A percentile compares a stretch with the other conserved stretches of the same genome.
Conservation (phyloP, 164 flowering plant genomes). For the Umbilicus rupestris region DNA sequence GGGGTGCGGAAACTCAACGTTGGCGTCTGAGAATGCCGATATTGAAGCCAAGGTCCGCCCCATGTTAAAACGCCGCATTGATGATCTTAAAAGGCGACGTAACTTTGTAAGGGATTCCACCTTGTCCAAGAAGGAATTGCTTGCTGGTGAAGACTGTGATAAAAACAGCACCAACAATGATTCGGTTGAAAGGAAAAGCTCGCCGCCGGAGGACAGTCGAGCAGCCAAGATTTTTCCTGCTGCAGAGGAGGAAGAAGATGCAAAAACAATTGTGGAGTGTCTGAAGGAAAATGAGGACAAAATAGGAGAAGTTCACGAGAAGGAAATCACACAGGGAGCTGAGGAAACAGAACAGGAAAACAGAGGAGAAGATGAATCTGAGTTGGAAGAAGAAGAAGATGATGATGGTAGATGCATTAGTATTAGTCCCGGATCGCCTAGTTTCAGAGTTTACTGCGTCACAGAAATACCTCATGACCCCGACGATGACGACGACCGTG, state of each 20-base stretch:
- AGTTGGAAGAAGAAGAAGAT: background rate
- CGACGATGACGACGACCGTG: slow-evolving; percentile 8
- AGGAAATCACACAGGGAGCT: background rate
- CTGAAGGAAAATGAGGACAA: too few relatives aligned
- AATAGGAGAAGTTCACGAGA: background rate
- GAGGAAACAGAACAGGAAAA: slow-evolving; percentile 7
- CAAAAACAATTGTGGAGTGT: slow-evolving; percentile 4
- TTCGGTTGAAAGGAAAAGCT: background rate
- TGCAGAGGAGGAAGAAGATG: background rate
- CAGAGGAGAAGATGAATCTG: slow-evolving; percentile 6
- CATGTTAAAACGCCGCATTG: too few relatives aligned
- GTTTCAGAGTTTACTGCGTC: slow-evolving; percentile 20
- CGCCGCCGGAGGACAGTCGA: background rate
- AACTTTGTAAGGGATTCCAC: background rate
- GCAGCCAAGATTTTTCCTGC: background rate
- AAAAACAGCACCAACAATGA: background rate
- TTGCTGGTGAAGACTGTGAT: background rate
- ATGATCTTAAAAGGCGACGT: too few relatives aligned
- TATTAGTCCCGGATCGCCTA: slow-evolving; percentile 22
- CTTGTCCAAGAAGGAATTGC: slow-evolving; percentile 18
- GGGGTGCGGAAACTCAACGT: too few relatives aligned
- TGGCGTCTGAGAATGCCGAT: too few relatives aligned
- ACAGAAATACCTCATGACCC: background rate
- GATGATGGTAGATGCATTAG: slow-evolving; percentile 1
- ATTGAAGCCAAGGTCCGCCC: too few relatives aligned